Percentiles rank a stretch among this genome's conserved stretches.
Evolutionary conservation across 768 basidiomycete genomes (phyloP).

Genomic region (Podaxis sp.): DNA sequence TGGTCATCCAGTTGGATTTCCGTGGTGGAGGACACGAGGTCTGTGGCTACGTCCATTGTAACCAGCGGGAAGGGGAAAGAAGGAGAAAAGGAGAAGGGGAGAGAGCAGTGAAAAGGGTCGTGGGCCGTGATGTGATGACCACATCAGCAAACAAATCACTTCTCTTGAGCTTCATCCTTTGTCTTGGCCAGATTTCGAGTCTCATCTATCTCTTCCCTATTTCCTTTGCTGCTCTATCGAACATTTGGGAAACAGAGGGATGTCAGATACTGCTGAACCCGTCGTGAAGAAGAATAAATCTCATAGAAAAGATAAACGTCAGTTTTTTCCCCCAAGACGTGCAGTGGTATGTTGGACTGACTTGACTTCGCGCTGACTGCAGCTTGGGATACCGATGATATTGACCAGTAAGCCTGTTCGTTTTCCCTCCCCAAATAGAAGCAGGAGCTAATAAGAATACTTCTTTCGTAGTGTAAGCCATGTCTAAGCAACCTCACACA

Average conservation of each 20-base stretch:
- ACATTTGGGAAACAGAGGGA: slow-evolving; percentile 15
- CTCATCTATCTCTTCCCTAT: background rate
- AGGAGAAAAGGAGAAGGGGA: background rate
- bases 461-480: slow-evolving; percentile 37
- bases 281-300: slow-evolving; percentile 79
- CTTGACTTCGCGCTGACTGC: slow-evolving; percentile 10
- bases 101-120: background rate
- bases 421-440: background rate
- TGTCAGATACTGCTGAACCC: slow-evolving; percentile 41
- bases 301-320: slow-evolving; percentile 94
- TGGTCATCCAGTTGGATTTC: background rate
- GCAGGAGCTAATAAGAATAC: background rate
- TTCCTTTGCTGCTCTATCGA: background rate
- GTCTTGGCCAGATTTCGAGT: background rate
- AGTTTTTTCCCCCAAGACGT: slow-evolving; percentile 21
- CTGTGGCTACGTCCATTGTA: slow-evolving; percentile 47
- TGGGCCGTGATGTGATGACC: slow-evolving; percentile 8
- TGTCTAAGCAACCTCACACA: background rate
- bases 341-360: background rate
- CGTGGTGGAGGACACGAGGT: slow-evolving; percentile 18
- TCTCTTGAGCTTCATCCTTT: slow-evolving; percentile 9
- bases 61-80: no score
- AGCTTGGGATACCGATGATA: slow-evolving; percentile 99
- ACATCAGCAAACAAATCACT: slow-evolving; percentile 5
- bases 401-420: slow-evolving; percentile 78